Evolutionary conservation across 306 rosid species (phyloP).

Genomic region (Neltuma alba): DNA sequence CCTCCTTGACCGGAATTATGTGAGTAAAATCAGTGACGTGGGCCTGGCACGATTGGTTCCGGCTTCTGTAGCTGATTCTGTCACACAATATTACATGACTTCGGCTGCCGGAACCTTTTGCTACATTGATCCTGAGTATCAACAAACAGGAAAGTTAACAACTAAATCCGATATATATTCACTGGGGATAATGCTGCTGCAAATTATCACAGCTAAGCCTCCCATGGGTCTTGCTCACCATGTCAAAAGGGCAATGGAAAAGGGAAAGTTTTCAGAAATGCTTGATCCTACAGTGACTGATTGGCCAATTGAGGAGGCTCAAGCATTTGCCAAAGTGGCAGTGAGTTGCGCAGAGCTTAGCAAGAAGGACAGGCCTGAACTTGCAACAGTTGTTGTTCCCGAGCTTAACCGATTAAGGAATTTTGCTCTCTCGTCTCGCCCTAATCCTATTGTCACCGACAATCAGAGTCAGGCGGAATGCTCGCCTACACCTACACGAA

Average conservation of each 20-base stretch:
- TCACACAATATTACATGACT: constrained; percentile 89
- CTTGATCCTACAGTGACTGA: constrained; percentile 75
- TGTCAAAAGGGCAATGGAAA: constrained; percentile 72
- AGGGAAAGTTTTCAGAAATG: constrained; percentile 55
- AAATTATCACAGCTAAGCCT: constrained; percentile 86
- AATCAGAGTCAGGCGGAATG: constrained; percentile 1
- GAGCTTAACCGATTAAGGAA: constrained; percentile 80
- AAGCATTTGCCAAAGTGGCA: constrained; percentile 71
- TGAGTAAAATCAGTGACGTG: constrained; percentile 88
- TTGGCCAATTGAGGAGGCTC: constrained; percentile 86
- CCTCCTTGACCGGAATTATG: constrained; percentile 74
- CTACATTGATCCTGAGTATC: constrained; percentile 98
- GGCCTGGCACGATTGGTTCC: constrained; percentile 93
- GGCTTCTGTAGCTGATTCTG: constrained; percentile 67
- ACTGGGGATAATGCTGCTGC: constrained; percentile 79
- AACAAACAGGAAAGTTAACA: constrained; percentile 81
- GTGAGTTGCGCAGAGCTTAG: constrained; percentile 73
- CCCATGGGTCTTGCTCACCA: constrained; percentile 91
- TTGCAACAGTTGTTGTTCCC: constrained; percentile 71
- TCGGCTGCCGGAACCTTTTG: constrained; percentile 97
- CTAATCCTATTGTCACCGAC: not conserved
- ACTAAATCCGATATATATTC: constrained; percentile 88
- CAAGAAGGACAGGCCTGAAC: constrained; percentile 90
- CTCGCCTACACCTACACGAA: constrained; percentile 36
- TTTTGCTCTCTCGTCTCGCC: constrained; percentile 34